Evolutionary conservation across 2,329 filamentous ascomycete species (phyloP), one percentile per base, ranked within the genome.

Genomic region (Coleophoma cylindrospora): DNA sequence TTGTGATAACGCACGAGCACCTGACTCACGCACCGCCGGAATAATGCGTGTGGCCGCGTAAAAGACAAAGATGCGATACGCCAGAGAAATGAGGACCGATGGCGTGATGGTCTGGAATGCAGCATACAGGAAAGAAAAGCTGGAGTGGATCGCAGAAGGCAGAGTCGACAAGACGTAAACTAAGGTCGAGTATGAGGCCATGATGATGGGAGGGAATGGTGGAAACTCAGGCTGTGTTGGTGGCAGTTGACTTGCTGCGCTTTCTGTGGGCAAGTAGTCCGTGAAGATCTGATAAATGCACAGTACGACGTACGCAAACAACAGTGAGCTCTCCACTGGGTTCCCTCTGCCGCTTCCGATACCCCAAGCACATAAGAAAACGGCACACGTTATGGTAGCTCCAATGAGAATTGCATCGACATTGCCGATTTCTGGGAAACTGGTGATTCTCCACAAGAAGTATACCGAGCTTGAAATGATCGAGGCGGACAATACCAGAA

Each of bases 221-320:
- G 94, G 94, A 54, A 97, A 94, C 22, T 95, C 91, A n/a, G 88
- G 84, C 53, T 95, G 87, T 13, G 80, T 65, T 13, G 77, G 71
- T 14, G 72, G 70, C 43, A 77, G 77, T 4, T 75, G 69, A 3
- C 74, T 71, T 32, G 82, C 77, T 33, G 77, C 73, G 27, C 79
- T 74, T n/a, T 79, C 83, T 15, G 79, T 69, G 4, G 94, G 91
- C 59, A 92, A 83, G 70, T 97, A 97, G 70, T 99, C 94, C 62
- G 94, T 99, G 69, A 97, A 97, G 68, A 97, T 97, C 69, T 99
- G 94, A 72, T 97, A 99, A 64, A 97, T 88, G 74, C 92, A 97
- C 55, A 99, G 84, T n/a, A 96, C 94, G 54, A 96, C 83, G 69
- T 99, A 99, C 63, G 94, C 92, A 65, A 99, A 97, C 51, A 99